Base-by-base conservation (phyloP, 1,284 basidiomycete species). In the Sutorius eximius region DNA sequence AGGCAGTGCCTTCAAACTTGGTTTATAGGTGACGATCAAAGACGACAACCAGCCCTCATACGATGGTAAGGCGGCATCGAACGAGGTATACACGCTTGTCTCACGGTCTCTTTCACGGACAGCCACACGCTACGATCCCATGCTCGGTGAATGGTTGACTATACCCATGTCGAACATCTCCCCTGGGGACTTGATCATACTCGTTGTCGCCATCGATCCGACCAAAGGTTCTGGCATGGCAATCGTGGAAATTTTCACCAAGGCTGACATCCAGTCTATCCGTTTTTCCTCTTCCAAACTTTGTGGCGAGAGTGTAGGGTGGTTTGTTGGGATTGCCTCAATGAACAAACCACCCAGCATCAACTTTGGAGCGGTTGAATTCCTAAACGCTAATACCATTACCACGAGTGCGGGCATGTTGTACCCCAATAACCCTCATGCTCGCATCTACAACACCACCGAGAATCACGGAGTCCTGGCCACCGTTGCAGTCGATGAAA, bases 71-170 rank as follows among this genome's bases (percentile, higher is more conserved):
- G 22, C 42, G 13, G 16, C 3, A 24, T 12, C 29, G 20, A 22
- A n/a, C 11, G 18, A 16, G 15, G 10, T 11, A n/a, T 33, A 30
- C 16, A 5, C 6, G 12, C 9, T 8, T 18, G 9, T 53, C 45
- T 60, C 36, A 53, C 15, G 65, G 61, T 53, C 9, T 52, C 41
- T 44, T 62, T n/a, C n/a, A n/a, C n/a, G n/a, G n/a, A n/a, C n/a
- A n/a, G n/a, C n/a, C n/a, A n/a, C n/a, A n/a, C n/a, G n/a, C n/a
- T n/a, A n/a, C n/a, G n/a, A n/a, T n/a, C n/a, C n/a, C n/a, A n/a
- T n/a, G n/a, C n/a, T n/a, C n/a, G n/a, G n/a, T n/a, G n/a, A n/a
- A n/a, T n/a, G n/a, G n/a, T n/a, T n/a, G n/a, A n/a, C n/a, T n/a
- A n/a, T n/a, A n/a, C n/a, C n/a, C n/a, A n/a, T n/a, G n/a, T n/a